Evolutionary conservation across 1,139 yeast species (phyloP), one percentile per base, ranked within the genome.

Genomic region (Magnusiomyces sp.): DNA sequence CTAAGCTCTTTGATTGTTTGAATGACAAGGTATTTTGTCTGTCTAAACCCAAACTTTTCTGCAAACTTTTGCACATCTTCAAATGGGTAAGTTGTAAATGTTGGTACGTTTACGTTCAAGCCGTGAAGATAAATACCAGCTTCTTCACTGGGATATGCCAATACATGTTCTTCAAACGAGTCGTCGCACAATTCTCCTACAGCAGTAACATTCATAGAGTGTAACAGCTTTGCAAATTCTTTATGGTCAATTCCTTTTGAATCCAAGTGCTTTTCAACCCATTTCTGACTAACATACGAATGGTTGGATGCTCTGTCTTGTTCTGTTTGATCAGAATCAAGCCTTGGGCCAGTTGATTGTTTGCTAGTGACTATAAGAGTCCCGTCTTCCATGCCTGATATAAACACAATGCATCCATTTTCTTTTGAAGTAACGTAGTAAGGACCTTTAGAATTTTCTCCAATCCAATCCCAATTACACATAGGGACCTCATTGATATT

Each of bases 161-260:
- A 71, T 11, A 94, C 88, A 64, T 94, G 99, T 65, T 94, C 98
- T 63, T 94, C 98, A 66, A 94, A 94, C 0, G 69, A 69, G 61
- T 94, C 98, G 63, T 94, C 97, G 66, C 99, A 94, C 45, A 80
- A 75, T 65, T 92, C 98, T 1, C 94, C 90, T 0, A 89, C 95
- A 0, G 95, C 95, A 0, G 98, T 94, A 31, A 80, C 63, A 54
- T 81, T 77, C 56, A 72, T 59, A 1, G 66, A 59, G 59, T 73
- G 72, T 17, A 94, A 69, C 4, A 69, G 67, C 40, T 60, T 58
- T 0, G 89, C 97, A 44, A 94, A 73, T 1, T 77, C 76, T 13
- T 61, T 55, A 1, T 74, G 58, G 1, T 74, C 62, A 19, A 73
- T 65, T 0, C 76, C 77, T 2, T 59, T 58, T 1, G 54, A 43